phyloP scores from a whole-genome alignment of 2,329 filamentous ascomycete species.

The Helotiales sp. region DNA sequence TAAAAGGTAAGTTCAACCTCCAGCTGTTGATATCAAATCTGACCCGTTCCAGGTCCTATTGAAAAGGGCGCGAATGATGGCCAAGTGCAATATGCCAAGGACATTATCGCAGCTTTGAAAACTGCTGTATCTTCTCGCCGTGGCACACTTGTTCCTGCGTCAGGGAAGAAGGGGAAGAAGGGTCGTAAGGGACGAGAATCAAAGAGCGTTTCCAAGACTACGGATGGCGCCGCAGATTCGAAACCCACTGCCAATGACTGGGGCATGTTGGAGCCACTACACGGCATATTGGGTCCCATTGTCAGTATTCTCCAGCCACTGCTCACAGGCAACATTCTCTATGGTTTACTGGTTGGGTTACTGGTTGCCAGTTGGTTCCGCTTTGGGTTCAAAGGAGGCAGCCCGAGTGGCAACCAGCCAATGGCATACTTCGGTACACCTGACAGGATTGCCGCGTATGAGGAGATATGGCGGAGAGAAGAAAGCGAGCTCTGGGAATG shows the following conservation, averaged over 20 bases:
- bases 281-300: constrained; percentile 70
- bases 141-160: constrained; percentile 53
- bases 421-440: constrained; percentile 52
- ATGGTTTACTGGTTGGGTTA: constrained; percentile 74
- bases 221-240: constrained; percentile 42
- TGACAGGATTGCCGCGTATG: constrained; percentile 80
- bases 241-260: constrained; percentile 58
- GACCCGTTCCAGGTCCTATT: constrained; percentile 71
- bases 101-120: constrained; percentile 76
- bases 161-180: constrained; percentile 61
- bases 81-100: constrained; percentile 81
- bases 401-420: constrained; percentile 46
- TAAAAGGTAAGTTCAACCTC: constrained; percentile 71
- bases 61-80: constrained; percentile 95
- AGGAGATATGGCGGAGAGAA: constrained; percentile 71
- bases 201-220: constrained; percentile 50
- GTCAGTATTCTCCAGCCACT: constrained; percentile 72
- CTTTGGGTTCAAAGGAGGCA: constrained; percentile 52
- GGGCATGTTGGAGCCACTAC: constrained; percentile 82
- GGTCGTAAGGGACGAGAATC: constrained; percentile 51
- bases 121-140: constrained; percentile 71
- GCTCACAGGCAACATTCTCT: constrained; percentile 76
- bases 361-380: constrained; percentile 78
- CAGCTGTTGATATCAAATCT: constrained; percentile 3
- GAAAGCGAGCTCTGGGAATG: constrained; percentile 45